phyloP scores from a whole-genome alignment of 306 rosid genomes.

The Chamaecrista fasciculata region DNA sequence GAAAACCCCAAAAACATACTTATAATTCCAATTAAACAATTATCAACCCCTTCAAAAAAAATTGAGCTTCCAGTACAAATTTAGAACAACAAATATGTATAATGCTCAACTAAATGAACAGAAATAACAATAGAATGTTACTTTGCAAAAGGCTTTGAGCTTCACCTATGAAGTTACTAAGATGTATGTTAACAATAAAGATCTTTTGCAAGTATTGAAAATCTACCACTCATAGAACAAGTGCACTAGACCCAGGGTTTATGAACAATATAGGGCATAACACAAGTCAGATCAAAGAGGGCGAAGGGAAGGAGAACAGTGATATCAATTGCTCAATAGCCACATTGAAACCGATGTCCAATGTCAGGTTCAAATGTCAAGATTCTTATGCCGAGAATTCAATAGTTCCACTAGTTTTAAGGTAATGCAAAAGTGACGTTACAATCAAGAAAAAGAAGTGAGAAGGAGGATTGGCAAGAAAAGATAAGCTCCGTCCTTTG shows the following conservation, averaged over 20 bases:
- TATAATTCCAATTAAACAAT: conserved; percentile 9
- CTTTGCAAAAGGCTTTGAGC: not conserved
- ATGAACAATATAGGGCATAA: not conserved
- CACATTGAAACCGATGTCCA: not conserved
- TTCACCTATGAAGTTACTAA: not conserved
- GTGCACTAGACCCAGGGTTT: conserved; percentile 1
- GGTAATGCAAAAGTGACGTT: not conserved
- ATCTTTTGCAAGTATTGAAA: not conserved
- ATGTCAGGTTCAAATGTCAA: not conserved
- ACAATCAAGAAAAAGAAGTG: not conserved
- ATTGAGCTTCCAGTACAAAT: not conserved
- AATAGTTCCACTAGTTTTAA: not conserved
- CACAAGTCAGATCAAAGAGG: not conserved
- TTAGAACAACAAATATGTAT: not conserved
- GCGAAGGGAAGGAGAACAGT: not conserved
- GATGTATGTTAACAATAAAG: too few species aligned
- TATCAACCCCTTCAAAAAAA: not conserved
- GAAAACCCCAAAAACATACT: conserved; percentile 11
- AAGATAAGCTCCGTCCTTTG: not conserved
- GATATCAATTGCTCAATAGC: not conserved
- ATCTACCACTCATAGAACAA: not conserved
- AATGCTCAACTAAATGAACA: not conserved
- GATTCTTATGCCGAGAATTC: not conserved
- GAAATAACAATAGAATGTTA: not conserved
- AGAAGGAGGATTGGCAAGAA: not conserved